Evolutionary conservation across 2,329 filamentous ascomycete species (phyloP).

Genomic region (Calonectria pseudoreteaudii): DNA sequence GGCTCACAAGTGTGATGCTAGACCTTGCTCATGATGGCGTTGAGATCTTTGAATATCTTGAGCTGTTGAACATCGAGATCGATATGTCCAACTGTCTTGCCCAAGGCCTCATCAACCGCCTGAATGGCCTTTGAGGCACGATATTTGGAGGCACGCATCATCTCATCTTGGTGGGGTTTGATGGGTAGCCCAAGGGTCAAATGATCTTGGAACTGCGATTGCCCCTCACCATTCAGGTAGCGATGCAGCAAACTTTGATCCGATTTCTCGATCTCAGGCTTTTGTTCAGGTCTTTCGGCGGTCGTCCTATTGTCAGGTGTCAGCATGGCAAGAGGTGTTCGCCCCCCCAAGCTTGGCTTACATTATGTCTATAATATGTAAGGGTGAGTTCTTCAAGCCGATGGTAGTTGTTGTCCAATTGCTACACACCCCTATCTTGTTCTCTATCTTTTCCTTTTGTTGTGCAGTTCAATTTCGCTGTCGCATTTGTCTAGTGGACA

Average conservation of each 20-base stretch:
- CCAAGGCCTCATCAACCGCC: not conserved
- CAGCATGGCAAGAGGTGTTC: not conserved
- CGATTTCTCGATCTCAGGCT: not conserved
- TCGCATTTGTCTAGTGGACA: not conserved
- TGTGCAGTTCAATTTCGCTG: not conserved
- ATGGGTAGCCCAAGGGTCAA: not conserved
- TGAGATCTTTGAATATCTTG: not conserved
- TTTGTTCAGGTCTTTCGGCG: too few species aligned
- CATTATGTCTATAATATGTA: not conserved
- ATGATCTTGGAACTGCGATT: not conserved
- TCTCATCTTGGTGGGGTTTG: not conserved
- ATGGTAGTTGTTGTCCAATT: not conserved
- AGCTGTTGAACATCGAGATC: too few species aligned
- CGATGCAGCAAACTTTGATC: not conserved
- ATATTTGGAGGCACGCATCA: too few species aligned
- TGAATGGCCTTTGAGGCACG: not conserved
- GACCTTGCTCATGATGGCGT: not conserved
- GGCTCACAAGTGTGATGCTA: not conserved
- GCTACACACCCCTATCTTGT: not conserved
- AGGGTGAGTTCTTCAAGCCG: not conserved
- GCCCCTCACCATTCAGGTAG: not conserved
- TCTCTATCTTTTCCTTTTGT: not conserved
- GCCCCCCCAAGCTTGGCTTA: not conserved
- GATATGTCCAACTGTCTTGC: not conserved
- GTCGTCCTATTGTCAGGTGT: not conserved